These are phyloP conservation scores for Echria macrotheca DNA, from an alignment of 495 filamentous ascomycete genomes.

Conservation along the genomic window DNA sequence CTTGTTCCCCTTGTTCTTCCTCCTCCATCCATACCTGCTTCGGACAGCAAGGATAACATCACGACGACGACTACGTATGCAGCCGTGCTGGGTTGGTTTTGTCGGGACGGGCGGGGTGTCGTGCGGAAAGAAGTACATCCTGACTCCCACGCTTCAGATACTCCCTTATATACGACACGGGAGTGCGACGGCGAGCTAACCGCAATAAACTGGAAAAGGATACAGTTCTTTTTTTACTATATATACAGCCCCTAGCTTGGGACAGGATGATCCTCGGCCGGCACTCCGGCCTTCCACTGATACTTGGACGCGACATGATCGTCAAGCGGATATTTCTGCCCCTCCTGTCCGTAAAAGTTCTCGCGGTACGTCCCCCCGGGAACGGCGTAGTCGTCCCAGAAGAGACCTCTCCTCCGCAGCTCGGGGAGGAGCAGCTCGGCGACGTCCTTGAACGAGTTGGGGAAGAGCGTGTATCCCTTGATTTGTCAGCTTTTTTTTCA, in stretches of 20 bases:
- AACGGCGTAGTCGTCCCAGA: constrained; percentile 46
- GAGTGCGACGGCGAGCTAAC: too few species aligned
- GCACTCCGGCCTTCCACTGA: constrained; percentile 32
- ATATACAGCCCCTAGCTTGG: constrained; percentile 13
- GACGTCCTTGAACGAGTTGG: constrained; percentile 58
- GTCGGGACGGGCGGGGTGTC: too few species aligned
- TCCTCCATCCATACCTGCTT: too few species aligned
- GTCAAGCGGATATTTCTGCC: constrained; percentile 25
- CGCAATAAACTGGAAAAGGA: too few species aligned
- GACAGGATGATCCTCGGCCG: constrained; percentile 27
- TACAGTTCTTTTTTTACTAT: background rate
- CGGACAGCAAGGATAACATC: too few species aligned
- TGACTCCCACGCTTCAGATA: too few species aligned
- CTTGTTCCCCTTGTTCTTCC: too few species aligned
- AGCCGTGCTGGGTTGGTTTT: too few species aligned
- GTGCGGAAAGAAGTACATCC: too few species aligned
- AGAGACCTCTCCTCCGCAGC: constrained; percentile 48
- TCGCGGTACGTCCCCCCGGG: constrained; percentile 48
- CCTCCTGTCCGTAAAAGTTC: constrained; percentile 39
- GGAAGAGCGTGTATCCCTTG: constrained; percentile 54
- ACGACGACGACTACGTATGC: too few species aligned
- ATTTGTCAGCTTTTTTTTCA: constrained; percentile 1
- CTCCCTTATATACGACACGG: too few species aligned
- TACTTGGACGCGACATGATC: constrained; percentile 32
- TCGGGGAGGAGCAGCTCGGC: constrained; percentile 57